phyloP scores from a whole-genome alignment of 2,329 filamentous ascomycete genomes.

The Malbranchea zuffiana region DNA sequence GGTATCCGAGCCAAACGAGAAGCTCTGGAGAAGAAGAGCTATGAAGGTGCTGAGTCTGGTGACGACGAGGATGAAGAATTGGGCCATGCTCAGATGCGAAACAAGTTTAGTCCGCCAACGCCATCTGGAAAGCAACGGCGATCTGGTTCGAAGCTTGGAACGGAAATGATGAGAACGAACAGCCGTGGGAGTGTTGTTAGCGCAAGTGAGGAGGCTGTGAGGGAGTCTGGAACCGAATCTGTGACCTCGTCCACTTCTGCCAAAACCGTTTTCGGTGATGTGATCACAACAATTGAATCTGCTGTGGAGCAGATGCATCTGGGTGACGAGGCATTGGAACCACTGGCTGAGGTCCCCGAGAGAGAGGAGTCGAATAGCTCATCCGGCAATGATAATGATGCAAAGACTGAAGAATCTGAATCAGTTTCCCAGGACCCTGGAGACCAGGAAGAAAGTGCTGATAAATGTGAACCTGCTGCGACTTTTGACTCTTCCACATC shows the following conservation, averaged over 20 bases:
- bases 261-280: slow-evolving; percentile 5
- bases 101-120: slow-evolving; percentile 40
- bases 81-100: slow-evolving; percentile 44
- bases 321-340: slow-evolving; percentile 24
- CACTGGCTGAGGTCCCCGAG: slow-evolving; percentile 21
- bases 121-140: slow-evolving; percentile 38
- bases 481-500: not conserved
- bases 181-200: slow-evolving; percentile 69
- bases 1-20: slow-evolving; percentile 64
- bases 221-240: slow-evolving; percentile 18
- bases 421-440: not conserved
- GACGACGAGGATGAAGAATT: slow-evolving; percentile 93
- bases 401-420: not conserved
- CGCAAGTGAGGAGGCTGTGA: slow-evolving; percentile 29
- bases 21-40: slow-evolving; percentile 58
- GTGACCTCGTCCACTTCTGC: slow-evolving; percentile 18
- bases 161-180: slow-evolving; percentile 96
- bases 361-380: slow-evolving; percentile 15
- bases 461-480: not conserved
- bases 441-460: not conserved
- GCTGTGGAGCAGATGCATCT: slow-evolving; percentile 26
- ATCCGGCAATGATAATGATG: not conserved
- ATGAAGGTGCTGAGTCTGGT: slow-evolving; percentile 73
- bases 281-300: slow-evolving; percentile 19
- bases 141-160: slow-evolving; percentile 78